A percentile compares a stretch with the other conserved stretches of the same genome.
Evolutionary conservation across 345 rosid species (phyloP).

Genomic region (Odontarrhena argentea): DNA sequence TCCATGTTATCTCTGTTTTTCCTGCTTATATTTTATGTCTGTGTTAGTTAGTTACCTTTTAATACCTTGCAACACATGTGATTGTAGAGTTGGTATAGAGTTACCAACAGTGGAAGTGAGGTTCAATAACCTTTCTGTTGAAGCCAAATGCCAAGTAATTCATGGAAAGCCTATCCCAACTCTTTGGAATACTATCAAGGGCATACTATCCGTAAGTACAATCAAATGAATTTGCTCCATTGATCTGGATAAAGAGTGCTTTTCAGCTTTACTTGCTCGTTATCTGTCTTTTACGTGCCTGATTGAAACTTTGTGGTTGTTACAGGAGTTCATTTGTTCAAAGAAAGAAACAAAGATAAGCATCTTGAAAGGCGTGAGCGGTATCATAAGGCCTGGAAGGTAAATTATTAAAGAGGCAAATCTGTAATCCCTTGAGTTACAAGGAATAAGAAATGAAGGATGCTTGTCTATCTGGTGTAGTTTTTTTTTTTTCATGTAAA

Average conservation of each 20-base stretch:
- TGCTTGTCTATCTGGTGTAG: background rate
- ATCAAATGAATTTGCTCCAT: background rate
- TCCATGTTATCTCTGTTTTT: conserved; percentile 11
- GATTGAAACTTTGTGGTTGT: conserved; percentile 9
- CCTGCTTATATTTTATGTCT: background rate
- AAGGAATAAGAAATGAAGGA: background rate
- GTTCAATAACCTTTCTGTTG: conserved; percentile 43
- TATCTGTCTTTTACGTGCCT: background rate
- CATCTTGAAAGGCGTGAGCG: conserved; percentile 62
- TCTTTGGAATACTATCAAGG: conserved; percentile 46
- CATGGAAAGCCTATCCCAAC: conserved; percentile 55
- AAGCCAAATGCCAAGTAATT: conserved; percentile 47
- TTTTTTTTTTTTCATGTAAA: background rate
- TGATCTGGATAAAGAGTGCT: background rate
- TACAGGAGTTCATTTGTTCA: conserved; percentile 31
- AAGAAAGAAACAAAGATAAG: conserved; percentile 45
- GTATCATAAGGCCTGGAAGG: conserved; percentile 55
- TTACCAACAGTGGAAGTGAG: conserved; percentile 52
- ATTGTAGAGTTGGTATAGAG: conserved; percentile 47
- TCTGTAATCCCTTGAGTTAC: conserved; percentile 1
- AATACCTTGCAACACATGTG: background rate
- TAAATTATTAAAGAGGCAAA: conserved; percentile 4
- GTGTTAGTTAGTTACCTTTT: conserved; percentile 6
- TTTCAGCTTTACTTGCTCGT: background rate
- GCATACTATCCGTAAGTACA: conserved; percentile 36